A percentile compares a stretch with the other conserved stretches of the same genome.
phyloP scores from a whole-genome alignment of 2,329 filamentous ascomycete species.

The Chrysoporthe austroafricana region DNA sequence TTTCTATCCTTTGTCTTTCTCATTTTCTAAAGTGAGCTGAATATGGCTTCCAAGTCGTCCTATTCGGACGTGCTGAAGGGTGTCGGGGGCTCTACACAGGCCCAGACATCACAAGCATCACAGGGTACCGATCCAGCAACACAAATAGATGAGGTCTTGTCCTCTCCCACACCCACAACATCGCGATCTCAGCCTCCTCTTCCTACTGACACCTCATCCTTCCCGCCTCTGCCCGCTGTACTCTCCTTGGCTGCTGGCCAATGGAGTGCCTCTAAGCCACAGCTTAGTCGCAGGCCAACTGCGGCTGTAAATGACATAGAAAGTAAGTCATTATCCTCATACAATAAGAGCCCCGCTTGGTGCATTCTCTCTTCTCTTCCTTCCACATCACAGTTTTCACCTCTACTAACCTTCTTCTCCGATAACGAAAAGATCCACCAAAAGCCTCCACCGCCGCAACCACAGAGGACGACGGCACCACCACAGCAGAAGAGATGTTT shows the following conservation, averaged over 20 bases:
- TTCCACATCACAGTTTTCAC: neutral
- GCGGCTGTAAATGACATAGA: neutral
- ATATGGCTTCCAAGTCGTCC: neutral
- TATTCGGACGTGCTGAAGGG: neutral
- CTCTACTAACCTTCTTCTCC: neutral
- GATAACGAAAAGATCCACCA: neutral
- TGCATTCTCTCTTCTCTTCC: neutral
- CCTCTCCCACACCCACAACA: neutral
- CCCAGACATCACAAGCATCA: neutral
- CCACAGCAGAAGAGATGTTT: neutral
- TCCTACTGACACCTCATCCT: neutral
- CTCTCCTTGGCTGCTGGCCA: neutral
- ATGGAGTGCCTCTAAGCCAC: neutral
- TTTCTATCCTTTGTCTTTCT: neutral
- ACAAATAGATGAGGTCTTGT: neutral
- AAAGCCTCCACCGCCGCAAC: neutral
- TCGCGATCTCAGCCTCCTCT: neutral
- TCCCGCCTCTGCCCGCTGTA: neutral
- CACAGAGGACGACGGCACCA: neutral
- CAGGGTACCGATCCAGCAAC: neutral
- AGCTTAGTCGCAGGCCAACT: neutral
- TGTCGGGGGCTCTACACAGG: neutral
- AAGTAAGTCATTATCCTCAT: neutral
- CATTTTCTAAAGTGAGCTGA: too few species aligned
- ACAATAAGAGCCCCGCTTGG: neutral